Evolutionary conservation across 768 basidiomycete genomes (phyloP).

Genomic region (Grammothele lineata): DNA sequence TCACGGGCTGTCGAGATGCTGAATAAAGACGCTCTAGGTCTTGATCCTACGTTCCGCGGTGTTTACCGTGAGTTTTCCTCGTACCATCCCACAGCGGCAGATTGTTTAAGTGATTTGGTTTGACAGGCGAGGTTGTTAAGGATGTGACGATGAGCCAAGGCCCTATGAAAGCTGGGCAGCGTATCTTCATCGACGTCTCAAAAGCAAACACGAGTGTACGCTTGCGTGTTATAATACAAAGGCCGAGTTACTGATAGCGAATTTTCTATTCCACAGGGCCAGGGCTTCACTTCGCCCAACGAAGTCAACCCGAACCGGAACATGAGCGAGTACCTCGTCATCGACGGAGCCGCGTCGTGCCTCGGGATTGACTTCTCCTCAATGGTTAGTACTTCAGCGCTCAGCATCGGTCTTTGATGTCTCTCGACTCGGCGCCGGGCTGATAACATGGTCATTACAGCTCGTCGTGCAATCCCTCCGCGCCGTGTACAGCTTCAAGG

Average conservation of each 20-base stretch:
- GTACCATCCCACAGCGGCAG: no score
- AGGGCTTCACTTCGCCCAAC: slow-evolving; percentile 46
- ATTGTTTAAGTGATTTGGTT: no score
- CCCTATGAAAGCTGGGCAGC: slow-evolving; percentile 42
- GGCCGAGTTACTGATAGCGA: no score
- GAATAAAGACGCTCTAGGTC: slow-evolving; percentile 37
- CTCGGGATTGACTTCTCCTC: slow-evolving; percentile 51
- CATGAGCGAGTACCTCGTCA: slow-evolving; percentile 41
- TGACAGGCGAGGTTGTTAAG: slow-evolving; percentile 42
- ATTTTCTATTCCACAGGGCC: slow-evolving; percentile 32
- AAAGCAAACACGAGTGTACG: slow-evolving; percentile 56
- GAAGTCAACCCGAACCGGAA: slow-evolving; percentile 41
- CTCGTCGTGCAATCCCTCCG: slow-evolving; percentile 60
- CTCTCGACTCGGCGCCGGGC: not conserved
- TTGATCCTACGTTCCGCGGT: slow-evolving; percentile 71
- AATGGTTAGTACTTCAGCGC: slow-evolving; percentile 41
- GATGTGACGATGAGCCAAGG: slow-evolving; percentile 41
- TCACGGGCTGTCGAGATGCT: not conserved
- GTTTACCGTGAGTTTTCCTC: slow-evolving; percentile 53
- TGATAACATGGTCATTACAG: slow-evolving; percentile 24
- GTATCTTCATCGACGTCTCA: slow-evolving; percentile 60
- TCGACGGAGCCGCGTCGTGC: slow-evolving; percentile 46
- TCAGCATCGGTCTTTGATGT: no score
- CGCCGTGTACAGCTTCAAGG: slow-evolving; percentile 53
- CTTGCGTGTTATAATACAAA: slow-evolving; percentile 7